These are phyloP conservation scores for Jatropha multifida DNA, from an alignment of 441 rosid species.

Conservation along the genomic window DNA sequence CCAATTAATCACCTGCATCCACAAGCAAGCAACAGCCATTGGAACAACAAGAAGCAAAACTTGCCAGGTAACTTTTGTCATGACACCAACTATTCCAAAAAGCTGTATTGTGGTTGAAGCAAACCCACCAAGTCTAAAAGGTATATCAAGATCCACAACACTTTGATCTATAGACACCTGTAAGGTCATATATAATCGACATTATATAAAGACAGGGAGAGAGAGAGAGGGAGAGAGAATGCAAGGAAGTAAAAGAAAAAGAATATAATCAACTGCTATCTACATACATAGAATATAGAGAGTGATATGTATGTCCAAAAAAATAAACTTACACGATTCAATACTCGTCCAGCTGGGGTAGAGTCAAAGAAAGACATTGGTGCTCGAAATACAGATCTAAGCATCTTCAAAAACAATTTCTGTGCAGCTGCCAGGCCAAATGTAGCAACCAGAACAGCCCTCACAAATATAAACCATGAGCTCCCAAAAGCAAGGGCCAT, in stretches of 20 bases:
- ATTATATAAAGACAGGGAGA: conserved; percentile 11
- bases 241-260: not conserved
- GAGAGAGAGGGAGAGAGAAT: not conserved
- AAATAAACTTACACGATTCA: conserved; percentile 81
- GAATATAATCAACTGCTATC: conserved; percentile 5
- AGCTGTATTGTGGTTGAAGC: conserved; percentile 99
- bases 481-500: conserved; percentile 99
- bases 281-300: not conserved
- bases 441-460: conserved; percentile 98
- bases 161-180: conserved; percentile 99
- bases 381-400: conserved; percentile 87
- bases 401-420: conserved; percentile 91
- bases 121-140: conserved; percentile 98
- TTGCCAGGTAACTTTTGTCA: conserved; percentile 99
- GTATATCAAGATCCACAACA: conserved; percentile 99
- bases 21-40: conserved; percentile 95
- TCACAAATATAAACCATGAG: conserved; percentile 89
- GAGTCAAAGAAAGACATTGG: conserved; percentile 99
- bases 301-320: conserved; percentile 5
- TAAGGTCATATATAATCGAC: conserved; percentile 17
- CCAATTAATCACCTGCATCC: conserved; percentile 86
- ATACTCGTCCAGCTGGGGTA: conserved; percentile 95
- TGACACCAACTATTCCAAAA: conserved; percentile 91
- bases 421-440: conserved; percentile 99
- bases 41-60: conserved; percentile 96